Percentiles rank a stretch among this genome's conserved stretches.
phyloP scores from a whole-genome alignment of 106 monocot species.

The Acorus gramineus region DNA sequence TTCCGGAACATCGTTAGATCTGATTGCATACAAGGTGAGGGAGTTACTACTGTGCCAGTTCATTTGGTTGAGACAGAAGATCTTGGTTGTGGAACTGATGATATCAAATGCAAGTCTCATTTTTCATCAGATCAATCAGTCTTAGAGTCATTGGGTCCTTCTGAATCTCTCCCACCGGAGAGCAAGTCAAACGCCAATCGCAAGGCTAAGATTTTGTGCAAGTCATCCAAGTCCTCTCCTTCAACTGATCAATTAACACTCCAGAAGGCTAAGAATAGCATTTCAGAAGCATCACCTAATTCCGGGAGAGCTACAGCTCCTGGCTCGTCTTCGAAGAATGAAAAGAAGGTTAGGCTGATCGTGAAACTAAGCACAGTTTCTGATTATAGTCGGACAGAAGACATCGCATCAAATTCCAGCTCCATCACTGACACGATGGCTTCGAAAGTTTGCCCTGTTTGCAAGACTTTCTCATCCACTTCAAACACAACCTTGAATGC shows the following conservation, averaged over 20 bases:
- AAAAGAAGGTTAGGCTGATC: slow-evolving; percentile 42
- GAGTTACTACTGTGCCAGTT: neutral
- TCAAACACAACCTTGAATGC: slow-evolving; percentile 91
- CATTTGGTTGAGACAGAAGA: neutral
- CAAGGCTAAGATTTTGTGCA: too few relatives aligned
- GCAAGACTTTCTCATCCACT: slow-evolving; percentile 68
- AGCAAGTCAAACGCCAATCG: neutral
- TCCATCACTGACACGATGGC: slow-evolving; percentile 56
- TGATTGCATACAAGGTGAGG: slow-evolving; percentile 5
- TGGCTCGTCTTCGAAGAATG: slow-evolving; percentile 6
- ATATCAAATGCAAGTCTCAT: neutral
- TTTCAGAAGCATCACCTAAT: slow-evolving; percentile 11
- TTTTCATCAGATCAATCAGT: neutral
- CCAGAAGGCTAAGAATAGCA: slow-evolving; percentile 5
- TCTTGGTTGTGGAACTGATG: neutral
- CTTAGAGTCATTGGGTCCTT: neutral
- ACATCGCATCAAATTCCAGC: slow-evolving; percentile 30
- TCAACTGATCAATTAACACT: neutral
- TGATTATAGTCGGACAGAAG: slow-evolving; percentile 18
- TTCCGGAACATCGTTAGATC: neutral
- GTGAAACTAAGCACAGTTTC: slow-evolving; percentile 19
- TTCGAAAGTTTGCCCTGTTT: slow-evolving; percentile 87
- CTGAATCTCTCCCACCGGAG: too few relatives aligned
- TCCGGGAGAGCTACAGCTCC: slow-evolving; percentile 5
- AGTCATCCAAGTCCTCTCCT: too few relatives aligned